These are phyloP conservation scores for Acrocalymma vagum DNA, from an alignment of 2,329 filamentous ascomycete genomes.

Conservation along the genomic window DNA sequence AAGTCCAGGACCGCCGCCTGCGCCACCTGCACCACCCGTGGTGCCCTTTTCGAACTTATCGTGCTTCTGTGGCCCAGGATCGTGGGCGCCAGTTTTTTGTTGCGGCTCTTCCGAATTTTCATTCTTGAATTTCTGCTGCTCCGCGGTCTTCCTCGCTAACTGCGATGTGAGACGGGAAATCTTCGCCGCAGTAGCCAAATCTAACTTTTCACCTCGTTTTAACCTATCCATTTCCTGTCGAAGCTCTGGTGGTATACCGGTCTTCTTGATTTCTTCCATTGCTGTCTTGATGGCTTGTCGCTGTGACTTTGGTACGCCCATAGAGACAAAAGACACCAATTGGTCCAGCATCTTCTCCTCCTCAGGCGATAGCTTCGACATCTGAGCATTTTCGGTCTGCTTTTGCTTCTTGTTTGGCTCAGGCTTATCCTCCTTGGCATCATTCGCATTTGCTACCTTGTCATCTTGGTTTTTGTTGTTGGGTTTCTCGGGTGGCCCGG, in stretches of 20 bases:
- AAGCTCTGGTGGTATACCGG: constrained; percentile 75
- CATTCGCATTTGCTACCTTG: constrained; percentile 29
- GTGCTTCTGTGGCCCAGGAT: constrained; percentile 53
- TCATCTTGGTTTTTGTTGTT: constrained; percentile 40
- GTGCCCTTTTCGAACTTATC: constrained; percentile 34
- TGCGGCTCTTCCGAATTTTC: constrained; percentile 40
- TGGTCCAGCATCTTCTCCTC: constrained; percentile 67
- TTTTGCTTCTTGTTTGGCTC: constrained; percentile 44
- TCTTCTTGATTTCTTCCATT: constrained; percentile 69
- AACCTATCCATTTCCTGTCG: constrained; percentile 68
- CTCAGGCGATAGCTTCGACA: constrained; percentile 59
- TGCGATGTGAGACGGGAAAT: constrained; percentile 65
- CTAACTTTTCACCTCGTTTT: constrained; percentile 57
- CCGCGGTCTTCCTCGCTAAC: constrained; percentile 61
- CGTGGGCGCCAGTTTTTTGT: constrained; percentile 55
- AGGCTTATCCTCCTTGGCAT: constrained; percentile 39
- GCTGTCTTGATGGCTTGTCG: constrained; percentile 66
- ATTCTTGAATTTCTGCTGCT: constrained; percentile 41
- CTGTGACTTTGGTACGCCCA: constrained; percentile 69
- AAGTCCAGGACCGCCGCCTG: constrained; percentile 18
- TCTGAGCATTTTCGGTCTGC: constrained; percentile 47
- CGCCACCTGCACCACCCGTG: constrained; percentile 33
- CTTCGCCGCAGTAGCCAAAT: constrained; percentile 67
- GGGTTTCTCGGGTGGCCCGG: constrained; percentile 42
- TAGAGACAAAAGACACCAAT: constrained; percentile 64